Percentiles rank a stretch among this genome's conserved stretches.
These are phyloP conservation scores for Metschnikowia cerradonensis DNA, from an alignment of 805 yeast species.

Conservation along the genomic window DNA sequence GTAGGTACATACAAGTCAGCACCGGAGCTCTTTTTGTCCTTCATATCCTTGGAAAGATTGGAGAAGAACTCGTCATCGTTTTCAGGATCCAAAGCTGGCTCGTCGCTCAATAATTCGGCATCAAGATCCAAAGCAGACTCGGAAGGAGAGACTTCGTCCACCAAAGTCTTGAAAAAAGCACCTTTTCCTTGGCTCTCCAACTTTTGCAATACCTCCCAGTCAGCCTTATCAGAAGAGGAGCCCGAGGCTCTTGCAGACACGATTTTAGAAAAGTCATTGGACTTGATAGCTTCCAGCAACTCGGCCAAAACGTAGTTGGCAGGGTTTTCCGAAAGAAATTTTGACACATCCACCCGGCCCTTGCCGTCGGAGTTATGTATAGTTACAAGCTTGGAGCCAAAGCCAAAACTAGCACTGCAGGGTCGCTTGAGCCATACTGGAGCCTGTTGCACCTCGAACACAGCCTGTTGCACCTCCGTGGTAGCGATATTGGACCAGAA, in stretches of 20 bases:
- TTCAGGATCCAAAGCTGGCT: conserved; percentile 1
- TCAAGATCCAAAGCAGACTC: conserved; percentile 2
- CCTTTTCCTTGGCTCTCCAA: conserved; percentile 49
- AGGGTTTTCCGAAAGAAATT: conserved; percentile 36
- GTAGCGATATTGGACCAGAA: conserved; percentile 80
- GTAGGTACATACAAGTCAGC: conserved; percentile 40
- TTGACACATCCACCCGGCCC: conserved; percentile 42
- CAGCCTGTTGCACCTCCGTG: conserved; percentile 69
- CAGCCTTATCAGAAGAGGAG: conserved; percentile 44
- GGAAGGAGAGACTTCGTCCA: conserved; percentile 16
- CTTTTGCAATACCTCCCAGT: conserved; percentile 61
- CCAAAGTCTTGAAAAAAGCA: conserved; percentile 38
- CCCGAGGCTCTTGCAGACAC: conserved; percentile 49
- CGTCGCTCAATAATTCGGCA: not conserved
- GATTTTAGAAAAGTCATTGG: conserved; percentile 50
- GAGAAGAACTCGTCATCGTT: conserved; percentile 35
- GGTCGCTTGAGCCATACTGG: conserved; percentile 86
- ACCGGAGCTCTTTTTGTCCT: conserved; percentile 11
- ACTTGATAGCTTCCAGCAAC: conserved; percentile 55
- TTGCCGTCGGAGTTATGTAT: conserved; percentile 41
- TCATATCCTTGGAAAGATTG: conserved; percentile 26
- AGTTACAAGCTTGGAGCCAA: conserved; percentile 82
- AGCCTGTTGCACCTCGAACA: conserved; percentile 68
- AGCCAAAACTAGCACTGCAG: conserved; percentile 76
- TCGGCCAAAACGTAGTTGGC: conserved; percentile 24